Evolutionary conservation across 495 filamentous ascomycete genomes (phyloP), one percentile per base, ranked within the genome.

Genomic region (Penicillium robsamsonii): DNA sequence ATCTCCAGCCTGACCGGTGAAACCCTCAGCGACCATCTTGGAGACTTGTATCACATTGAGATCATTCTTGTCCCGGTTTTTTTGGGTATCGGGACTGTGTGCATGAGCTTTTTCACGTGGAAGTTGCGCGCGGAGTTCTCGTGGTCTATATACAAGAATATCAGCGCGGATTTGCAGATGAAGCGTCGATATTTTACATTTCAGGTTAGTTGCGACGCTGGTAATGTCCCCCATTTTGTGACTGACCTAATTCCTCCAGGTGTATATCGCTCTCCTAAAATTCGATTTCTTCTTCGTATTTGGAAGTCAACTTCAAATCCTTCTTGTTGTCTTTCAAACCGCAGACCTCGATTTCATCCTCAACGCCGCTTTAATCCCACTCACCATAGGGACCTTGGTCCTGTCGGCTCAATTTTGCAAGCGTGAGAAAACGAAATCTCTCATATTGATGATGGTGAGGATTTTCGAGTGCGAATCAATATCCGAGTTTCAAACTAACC

Each of bases 251-350:
- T 27, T 48, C 15, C 17, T 29, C 7, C 20, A 64, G 62, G 62
- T 64, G 2, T 64, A 58, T 37, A 61, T 64, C 13, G 52, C 62
- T 8, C 55, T 64, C 4, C 45, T 64, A 5, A 64, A 64, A 44
- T 64, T 64, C 38, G 59, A 64, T 12, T 64, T 61, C 44, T 64
- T 61, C 43, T 64, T 64, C 17, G 48, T 64, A 2, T 64, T 64
- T 22, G 59, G 58, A 41, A 64, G 47, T 41, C 62, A 64, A 53
- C 55, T 62, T 10, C 59, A 64, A 44, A 29, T 64, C 17, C 45
- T 64, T 5, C 58, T 64, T 13, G 49, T 53, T 6, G 38, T 64
- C 15, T 20, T 37, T 17, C 25, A 58, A 10, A 6, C 45, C 5
- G 20, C 48, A 20, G 49, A 56, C 24, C 4, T 40, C 12, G 51